These are phyloP conservation scores for Camelina sativa DNA, from an alignment of 345 rosid genomes.

Conservation along the genomic window DNA sequence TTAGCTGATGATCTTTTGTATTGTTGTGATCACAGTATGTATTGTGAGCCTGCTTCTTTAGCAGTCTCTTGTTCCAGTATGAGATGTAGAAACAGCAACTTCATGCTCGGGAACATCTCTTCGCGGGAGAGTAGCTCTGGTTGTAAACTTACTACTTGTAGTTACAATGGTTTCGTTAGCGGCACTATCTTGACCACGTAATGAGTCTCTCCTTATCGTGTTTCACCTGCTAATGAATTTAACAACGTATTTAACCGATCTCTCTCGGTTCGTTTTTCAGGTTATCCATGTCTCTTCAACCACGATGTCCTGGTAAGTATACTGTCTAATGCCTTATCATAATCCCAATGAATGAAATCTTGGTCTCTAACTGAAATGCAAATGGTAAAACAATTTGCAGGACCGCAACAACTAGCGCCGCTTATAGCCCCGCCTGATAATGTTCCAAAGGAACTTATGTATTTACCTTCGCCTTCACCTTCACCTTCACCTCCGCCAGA, in stretches of 20 bases:
- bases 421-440: slow-evolving; percentile 80
- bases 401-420: slow-evolving; percentile 66
- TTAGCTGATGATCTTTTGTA: neutral
- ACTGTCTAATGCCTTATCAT: neutral
- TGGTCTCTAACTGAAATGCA: slow-evolving; percentile 24
- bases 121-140: slow-evolving; percentile 76
- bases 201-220: slow-evolving; percentile 18
- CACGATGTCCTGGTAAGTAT: slow-evolving; percentile 81
- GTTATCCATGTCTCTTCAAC: slow-evolving; percentile 82
- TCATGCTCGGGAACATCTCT: slow-evolving; percentile 82
- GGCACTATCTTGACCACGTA: slow-evolving; percentile 82
- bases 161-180: slow-evolving; percentile 75
- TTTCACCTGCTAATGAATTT: neutral
- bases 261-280: slow-evolving; percentile 47
- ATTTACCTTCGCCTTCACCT: slow-evolving; percentile 58
- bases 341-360: neutral
- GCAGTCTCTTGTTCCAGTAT: slow-evolving; percentile 96
- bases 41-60: slow-evolving; percentile 88
- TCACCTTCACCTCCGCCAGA: slow-evolving; percentile 32
- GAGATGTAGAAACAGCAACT: slow-evolving; percentile 85
- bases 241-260: neutral
- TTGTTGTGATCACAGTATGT: slow-evolving; percentile 57
- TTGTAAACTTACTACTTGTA: slow-evolving; percentile 86
- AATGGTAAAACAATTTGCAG: slow-evolving; percentile 52
- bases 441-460: slow-evolving; percentile 53